Base-by-base conservation (phyloP, 176 grass and related monocot species). In the Areca catechu region DNA sequence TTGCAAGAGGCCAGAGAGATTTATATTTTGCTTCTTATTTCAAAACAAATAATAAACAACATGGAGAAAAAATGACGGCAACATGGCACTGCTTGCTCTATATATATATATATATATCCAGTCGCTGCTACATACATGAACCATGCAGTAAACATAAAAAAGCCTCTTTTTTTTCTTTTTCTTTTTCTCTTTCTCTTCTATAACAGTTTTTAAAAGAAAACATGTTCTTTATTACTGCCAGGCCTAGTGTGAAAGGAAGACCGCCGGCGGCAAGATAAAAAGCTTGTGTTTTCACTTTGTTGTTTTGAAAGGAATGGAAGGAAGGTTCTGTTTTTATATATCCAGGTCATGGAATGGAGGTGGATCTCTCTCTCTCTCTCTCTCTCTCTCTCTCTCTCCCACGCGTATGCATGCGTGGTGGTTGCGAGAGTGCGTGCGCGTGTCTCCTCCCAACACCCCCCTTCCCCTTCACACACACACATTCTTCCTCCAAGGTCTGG, bases 131-230 rank as follows among this genome's bases (percentile, higher is more conserved):
- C 6, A 43, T 43, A 6, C 4, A 43, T 43, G 14, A 43, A 43
- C 34, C 9, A 43, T 43, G 10, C 34, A 43, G 3, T 43, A 43
- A 43, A 12, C 22, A 17, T 14, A 48, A 68, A 43, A 29, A 14
- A 54, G 18, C 24, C n/a, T 34, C 50, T 24, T 22, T 50, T 58
- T 57, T 57, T 57, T 57, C 54, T 57, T 24, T 58, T 24, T 59
- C 56, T 59, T 60, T 24, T 60, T 37, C 57, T 22, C 22, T 55
- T 19, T 4, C 53, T 55, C 21, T 22, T 55, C 53, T 55, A 10
- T 55, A 20, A 3, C 27, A 29, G 27, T 29, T 29, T 6, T 6
- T 5, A 29, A 24, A 58, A 58, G 15, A 24, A 58, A 16, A 59
- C 16, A 58, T 58, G 22, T 15, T 58, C 24, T 60, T 43, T 43